A percentile compares a stretch with the other conserved stretches of the same genome.
Evolutionary conservation across 1,139 yeast genomes (phyloP).

Genomic region (Diutina pseudorugosa): DNA sequence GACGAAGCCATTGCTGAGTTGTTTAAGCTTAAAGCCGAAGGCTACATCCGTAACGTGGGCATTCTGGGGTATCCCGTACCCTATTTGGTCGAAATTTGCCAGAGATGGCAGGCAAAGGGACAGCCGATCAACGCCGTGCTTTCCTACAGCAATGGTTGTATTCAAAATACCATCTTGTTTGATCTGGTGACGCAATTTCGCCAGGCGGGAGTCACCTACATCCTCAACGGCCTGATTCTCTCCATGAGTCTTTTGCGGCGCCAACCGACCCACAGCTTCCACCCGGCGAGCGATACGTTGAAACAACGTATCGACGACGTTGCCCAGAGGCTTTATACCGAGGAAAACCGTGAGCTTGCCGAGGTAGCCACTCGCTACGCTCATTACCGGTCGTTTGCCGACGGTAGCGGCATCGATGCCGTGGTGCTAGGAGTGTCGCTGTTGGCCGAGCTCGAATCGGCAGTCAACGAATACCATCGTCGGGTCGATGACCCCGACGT

Average conservation of each 20-base stretch:
- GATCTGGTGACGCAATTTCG: conserved; percentile 38
- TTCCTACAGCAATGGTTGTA: conserved; percentile 72
- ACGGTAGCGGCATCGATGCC: conserved; percentile 10
- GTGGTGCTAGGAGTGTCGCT: conserved; percentile 69
- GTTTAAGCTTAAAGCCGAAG: conserved; percentile 47
- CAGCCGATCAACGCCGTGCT: conserved; percentile 55
- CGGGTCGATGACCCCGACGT: conserved; percentile 25
- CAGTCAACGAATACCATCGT: conserved; percentile 44
- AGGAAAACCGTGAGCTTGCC: conserved; percentile 49
- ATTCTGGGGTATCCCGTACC: conserved; percentile 82
- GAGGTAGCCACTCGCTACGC: conserved; percentile 76
- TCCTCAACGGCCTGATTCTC: conserved; percentile 75
- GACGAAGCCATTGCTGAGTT: conserved; percentile 54
- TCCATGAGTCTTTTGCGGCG: conserved; percentile 79
- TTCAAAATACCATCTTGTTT: conserved; percentile 58
- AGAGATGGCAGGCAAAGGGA: conserved; percentile 13
- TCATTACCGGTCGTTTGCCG: conserved; percentile 12
- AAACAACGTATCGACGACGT: conserved; percentile 41
- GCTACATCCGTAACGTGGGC: conserved; percentile 56
- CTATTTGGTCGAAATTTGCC: conserved; percentile 41
- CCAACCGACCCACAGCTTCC: conserved; percentile 59
- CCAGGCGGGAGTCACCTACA: conserved; percentile 35
- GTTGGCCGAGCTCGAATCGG: conserved; percentile 47
- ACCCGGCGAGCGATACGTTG: conserved; percentile 63
- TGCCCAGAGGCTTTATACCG: conserved; percentile 29